Percentiles rank a stretch among this genome's conserved stretches.
Evolutionary conservation across 1,284 basidiomycete species (phyloP).

Genomic region (Laetiporus sulphureus): DNA sequence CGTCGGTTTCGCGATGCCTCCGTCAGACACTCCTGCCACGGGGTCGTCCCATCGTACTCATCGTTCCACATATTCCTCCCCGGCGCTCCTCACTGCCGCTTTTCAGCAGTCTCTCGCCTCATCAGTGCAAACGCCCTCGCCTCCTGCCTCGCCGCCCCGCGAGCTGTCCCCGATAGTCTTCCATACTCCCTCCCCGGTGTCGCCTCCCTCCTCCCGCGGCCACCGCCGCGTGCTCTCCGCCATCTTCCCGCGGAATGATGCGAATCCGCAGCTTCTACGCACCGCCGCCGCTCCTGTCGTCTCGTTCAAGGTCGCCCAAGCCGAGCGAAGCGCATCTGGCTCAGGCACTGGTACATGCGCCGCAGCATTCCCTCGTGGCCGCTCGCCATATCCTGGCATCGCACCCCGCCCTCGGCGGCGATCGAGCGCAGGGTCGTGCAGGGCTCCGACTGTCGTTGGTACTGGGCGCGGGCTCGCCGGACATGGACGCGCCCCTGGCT

Average conservation of each 20-base stretch:
- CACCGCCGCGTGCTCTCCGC: background rate
- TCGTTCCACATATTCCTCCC: too few species aligned
- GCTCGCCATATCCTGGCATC: constrained; percentile 9
- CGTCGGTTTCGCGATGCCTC: constrained; percentile 1
- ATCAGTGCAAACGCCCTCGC: constrained; percentile 1
- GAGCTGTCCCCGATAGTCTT: background rate
- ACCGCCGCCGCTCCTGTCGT: constrained; percentile 15
- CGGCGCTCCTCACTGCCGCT: constrained; percentile 6
- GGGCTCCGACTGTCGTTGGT: constrained; percentile 13
- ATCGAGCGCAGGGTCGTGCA: constrained; percentile 11
- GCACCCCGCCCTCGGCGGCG: constrained; percentile 4
- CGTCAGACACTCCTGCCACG: background rate
- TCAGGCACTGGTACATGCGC: background rate
- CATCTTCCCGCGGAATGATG: background rate
- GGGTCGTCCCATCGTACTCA: background rate
- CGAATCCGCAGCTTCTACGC: constrained; percentile 1
- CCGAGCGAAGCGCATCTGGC: constrained; percentile 6
- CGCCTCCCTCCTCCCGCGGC: background rate
- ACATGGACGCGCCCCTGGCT: constrained; percentile 5
- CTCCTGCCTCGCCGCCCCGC: background rate
- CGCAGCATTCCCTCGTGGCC: constrained; percentile 1
- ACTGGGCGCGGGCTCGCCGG: constrained; percentile 10
- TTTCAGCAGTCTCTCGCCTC: constrained; percentile 5
- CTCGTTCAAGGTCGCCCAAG: constrained; percentile 14
- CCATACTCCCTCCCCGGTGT: background rate